Evolutionary conservation across 179 eudicot genomes (phyloP).

Genomic region (Beta macrorhiza): DNA sequence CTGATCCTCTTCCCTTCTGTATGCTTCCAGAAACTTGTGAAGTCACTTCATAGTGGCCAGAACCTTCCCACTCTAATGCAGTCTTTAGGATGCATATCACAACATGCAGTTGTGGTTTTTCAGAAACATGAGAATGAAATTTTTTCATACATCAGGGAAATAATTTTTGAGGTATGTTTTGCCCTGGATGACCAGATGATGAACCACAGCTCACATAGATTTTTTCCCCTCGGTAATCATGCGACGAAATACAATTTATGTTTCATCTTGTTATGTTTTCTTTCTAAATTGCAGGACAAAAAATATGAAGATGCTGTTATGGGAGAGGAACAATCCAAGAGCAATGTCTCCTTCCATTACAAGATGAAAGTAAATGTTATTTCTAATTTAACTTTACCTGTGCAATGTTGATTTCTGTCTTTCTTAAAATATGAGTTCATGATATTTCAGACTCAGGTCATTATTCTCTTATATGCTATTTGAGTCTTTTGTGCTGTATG

Average conservation of each 20-base stretch:
- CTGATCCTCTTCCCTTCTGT: constrained; percentile 1
- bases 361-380: constrained; percentile 52
- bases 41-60: constrained; percentile 50
- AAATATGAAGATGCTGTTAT: constrained; percentile 31
- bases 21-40: constrained; percentile 57
- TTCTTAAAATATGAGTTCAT: neutral
- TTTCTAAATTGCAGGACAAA: constrained; percentile 39
- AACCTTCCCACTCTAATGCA: constrained; percentile 75
- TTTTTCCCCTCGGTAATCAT: neutral
- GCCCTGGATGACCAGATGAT: constrained; percentile 9
- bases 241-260: constrained; percentile 3
- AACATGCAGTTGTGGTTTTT: constrained; percentile 54
- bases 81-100: constrained; percentile 83
- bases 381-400: constrained; percentile 1
- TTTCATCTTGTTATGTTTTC: neutral
- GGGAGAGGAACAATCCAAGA: constrained; percentile 37
- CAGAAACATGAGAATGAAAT: constrained; percentile 57
- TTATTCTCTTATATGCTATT: no score
- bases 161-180: constrained; percentile 43
- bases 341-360: constrained; percentile 42
- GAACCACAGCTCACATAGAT: neutral
- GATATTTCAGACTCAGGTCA: neutral
- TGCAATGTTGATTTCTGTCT: neutral
- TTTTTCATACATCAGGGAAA: constrained; percentile 46
- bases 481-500: neutral